These are phyloP conservation scores for Cardamine resedifolia DNA, from an alignment of 345 rosid species.

Conservation along the genomic window DNA sequence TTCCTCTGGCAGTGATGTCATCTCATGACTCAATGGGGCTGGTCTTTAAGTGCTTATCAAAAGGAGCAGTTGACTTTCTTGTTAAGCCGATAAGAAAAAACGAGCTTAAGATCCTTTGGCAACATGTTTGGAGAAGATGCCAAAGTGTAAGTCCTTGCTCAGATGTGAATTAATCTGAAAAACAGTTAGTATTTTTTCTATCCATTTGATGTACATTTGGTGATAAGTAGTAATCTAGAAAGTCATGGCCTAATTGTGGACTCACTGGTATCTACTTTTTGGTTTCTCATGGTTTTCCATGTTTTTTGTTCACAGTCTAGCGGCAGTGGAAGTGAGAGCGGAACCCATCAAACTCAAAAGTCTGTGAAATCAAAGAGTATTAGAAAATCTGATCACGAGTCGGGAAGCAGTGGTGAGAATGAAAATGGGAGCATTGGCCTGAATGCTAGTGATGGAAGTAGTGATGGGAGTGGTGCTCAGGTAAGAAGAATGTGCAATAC, in stretches of 20 bases:
- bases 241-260: constrained; percentile 13
- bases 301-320: constrained; percentile 57
- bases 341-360: constrained; percentile 54
- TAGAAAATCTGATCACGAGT: constrained; percentile 49
- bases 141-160: constrained; percentile 63
- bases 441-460: constrained; percentile 58
- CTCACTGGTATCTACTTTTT: constrained; percentile 9
- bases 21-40: constrained; percentile 81
- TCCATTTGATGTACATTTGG: not conserved
- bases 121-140: constrained; percentile 91
- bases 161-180: not conserved
- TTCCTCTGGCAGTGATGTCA: constrained; percentile 67
- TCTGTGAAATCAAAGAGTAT: constrained; percentile 51
- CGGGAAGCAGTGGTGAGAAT: constrained; percentile 51
- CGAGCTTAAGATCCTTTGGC: constrained; percentile 84
- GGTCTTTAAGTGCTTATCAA: constrained; percentile 83
- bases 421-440: constrained; percentile 51
- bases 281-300: constrained; percentile 17
- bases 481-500: constrained; percentile 41
- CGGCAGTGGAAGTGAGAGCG: constrained; percentile 81
- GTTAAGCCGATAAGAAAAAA: constrained; percentile 87
- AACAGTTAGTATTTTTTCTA: not conserved
- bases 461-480: constrained; percentile 79
- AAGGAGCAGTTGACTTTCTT: constrained; percentile 85
- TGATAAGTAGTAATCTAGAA: constrained; percentile 3